A percentile compares a stretch with the other conserved stretches of the same genome.
These are phyloP conservation scores for Phanerochaete sordida DNA, from an alignment of 768 basidiomycete species.

Conservation along the genomic window DNA sequence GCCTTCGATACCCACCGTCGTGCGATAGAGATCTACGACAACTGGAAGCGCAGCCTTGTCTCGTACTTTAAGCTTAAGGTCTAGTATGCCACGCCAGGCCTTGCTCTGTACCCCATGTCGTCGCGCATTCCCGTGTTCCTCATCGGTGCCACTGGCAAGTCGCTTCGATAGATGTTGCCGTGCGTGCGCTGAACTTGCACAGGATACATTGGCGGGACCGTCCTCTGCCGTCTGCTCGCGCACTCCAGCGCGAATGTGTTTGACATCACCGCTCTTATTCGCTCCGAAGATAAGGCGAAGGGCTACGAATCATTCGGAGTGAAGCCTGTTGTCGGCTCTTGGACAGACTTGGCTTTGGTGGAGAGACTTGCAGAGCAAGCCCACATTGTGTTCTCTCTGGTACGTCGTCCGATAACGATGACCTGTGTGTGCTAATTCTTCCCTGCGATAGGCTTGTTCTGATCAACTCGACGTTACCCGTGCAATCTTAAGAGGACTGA, in stretches of 20 bases:
- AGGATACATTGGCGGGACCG: slow-evolving; percentile 59
- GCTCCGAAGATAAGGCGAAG: slow-evolving; percentile 36
- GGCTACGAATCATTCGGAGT: slow-evolving; percentile 18
- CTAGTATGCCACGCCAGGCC: not conserved
- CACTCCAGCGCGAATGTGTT: slow-evolving; percentile 41
- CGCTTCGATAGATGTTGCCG: not conserved
- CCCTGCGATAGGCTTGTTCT: slow-evolving; percentile 42
- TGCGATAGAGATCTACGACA: no score
- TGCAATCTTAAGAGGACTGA: slow-evolving; percentile 50
- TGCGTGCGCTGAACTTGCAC: no score
- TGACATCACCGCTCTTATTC: slow-evolving; percentile 43
- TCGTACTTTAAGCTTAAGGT: no score
- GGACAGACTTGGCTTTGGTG: slow-evolving; percentile 31
- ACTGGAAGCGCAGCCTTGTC: no score
- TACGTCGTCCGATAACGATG: not conserved
- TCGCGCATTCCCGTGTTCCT: slow-evolving; percentile 7
- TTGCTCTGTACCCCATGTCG: not conserved
- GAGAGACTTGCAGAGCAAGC: slow-evolving; percentile 37
- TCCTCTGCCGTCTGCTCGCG: slow-evolving; percentile 42
- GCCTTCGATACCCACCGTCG: no score
- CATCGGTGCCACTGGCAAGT: slow-evolving; percentile 10
- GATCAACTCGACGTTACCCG: slow-evolving; percentile 43
- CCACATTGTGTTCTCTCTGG: slow-evolving; percentile 31
- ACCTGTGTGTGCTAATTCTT: no score
- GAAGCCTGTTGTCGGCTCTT: slow-evolving; percentile 18